Base-by-base conservation (phyloP, 768 basidiomycete species). In the Termitomyces sp. region DNA sequence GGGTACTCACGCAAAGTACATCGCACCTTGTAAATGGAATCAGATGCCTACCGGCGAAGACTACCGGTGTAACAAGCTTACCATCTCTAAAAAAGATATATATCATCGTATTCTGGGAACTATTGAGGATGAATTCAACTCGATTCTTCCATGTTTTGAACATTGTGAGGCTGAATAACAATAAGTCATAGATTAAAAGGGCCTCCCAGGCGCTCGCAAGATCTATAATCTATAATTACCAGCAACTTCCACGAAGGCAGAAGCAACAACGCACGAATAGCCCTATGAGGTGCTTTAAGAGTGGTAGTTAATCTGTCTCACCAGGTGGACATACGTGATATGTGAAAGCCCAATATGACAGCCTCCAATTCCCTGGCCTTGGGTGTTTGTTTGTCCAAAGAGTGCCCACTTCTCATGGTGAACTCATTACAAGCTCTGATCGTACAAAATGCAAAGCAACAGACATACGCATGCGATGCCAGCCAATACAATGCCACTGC, bases 1-100 rank as follows among this genome's bases (percentile, higher is more conserved):
- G 18, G 14, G 26, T 20, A 62, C 80, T 69, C 58, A 84, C 83
- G 74, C 79, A 60, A 81, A 84, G 63, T 83, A 85, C n/a, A 84
- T 65, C 1, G 79, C 77, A 56, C 82, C 83, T 83, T 56, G 7
- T 14, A 26, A 26, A 33, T 3, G 18, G 18, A 10, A n/a, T 43
- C 45, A 28, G 56, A 53, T 10, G 48, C 7, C 16, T 28, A 33
- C 20, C 48, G 11, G 22, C 30, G 22, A 52, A 45, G 32, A 3
- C 47, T 26, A 9, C 44, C 2, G 22, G 16, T 2, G 20, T 11
- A 18, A 24, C 28, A 43, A 32, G 41, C 76, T 56, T 56, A 81
- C 82, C 82, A 63, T 84, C 82, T 61, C 80, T 70, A n/a, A 76
- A 66, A 10, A 84, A 66, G 18, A 81, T 63, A 18, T 72, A 68